Evolutionary conservation across 2,329 filamentous ascomycete species (phyloP).

Genomic region (Ophiostoma piceae): DNA sequence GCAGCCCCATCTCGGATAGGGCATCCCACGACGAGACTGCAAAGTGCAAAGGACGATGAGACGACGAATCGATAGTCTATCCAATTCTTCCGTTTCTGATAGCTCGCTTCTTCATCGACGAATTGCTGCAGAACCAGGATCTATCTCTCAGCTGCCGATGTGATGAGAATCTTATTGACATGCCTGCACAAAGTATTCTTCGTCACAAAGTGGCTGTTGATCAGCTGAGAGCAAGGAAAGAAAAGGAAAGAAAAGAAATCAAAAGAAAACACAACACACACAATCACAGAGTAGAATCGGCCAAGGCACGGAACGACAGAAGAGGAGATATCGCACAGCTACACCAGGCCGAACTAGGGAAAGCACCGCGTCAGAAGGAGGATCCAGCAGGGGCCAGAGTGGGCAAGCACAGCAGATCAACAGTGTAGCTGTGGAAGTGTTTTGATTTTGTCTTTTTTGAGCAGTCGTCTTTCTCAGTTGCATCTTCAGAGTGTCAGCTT

Average conservation of each 20-base stretch:
- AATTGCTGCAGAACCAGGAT: background rate
- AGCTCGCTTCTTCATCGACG: too few species aligned
- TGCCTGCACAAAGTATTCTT: background rate
- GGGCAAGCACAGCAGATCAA: slow-evolving; percentile 8
- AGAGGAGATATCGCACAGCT: background rate
- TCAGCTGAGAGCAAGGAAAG: background rate
- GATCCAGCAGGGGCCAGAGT: background rate
- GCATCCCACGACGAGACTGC: background rate
- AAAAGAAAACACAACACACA: background rate
- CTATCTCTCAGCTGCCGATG: background rate
- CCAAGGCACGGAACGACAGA: background rate
- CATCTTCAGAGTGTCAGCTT: background rate
- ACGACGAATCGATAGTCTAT: background rate
- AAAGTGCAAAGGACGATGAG: background rate
- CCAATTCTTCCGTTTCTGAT: background rate
- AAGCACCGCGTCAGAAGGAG: background rate
- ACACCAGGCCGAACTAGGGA: slow-evolving; percentile 1
- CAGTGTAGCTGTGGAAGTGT: background rate
- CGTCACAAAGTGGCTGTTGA: background rate
- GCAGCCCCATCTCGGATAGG: background rate
- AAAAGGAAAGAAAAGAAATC: background rate
- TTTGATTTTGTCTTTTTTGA: background rate
- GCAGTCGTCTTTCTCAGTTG: background rate
- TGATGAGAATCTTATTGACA: background rate
- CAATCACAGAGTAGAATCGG: background rate